A percentile compares a stretch with the other conserved stretches of the same genome.
Evolutionary conservation across 306 rosid genomes (phyloP).

Genomic region (Malus orientalis): DNA sequence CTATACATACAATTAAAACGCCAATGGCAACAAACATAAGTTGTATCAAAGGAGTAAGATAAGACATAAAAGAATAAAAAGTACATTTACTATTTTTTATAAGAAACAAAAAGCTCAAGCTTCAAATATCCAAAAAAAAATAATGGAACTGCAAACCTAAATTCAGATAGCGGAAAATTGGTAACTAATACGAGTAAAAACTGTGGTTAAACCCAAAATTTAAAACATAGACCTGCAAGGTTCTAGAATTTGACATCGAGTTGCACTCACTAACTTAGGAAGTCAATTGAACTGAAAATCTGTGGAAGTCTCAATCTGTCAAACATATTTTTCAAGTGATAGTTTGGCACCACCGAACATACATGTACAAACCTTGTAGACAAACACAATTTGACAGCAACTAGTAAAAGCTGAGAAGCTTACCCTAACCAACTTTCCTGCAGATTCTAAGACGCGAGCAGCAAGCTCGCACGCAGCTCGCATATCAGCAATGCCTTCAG

Average conservation of each 20-base stretch:
- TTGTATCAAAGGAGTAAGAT: background rate
- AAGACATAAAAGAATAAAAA: background rate
- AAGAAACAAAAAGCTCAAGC: background rate
- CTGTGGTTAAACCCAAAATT: background rate
- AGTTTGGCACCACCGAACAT: background rate
- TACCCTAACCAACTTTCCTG: slow-evolving; percentile 89
- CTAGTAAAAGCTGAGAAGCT: slow-evolving; percentile 21
- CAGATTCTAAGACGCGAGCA: slow-evolving; percentile 75
- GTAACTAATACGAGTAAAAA: too few species aligned
- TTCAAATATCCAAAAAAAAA: background rate
- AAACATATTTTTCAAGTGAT: background rate
- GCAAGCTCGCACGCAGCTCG: slow-evolving; percentile 92
- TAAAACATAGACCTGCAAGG: background rate
- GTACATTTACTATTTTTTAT: background rate
- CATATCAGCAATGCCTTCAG: slow-evolving; percentile 66
- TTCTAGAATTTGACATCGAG: background rate
- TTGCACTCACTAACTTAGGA: background rate
- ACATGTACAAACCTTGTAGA: background rate
- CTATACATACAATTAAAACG: slow-evolving; percentile 2
- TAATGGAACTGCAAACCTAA: background rate
- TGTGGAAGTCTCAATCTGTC: background rate
- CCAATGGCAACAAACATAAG: background rate
- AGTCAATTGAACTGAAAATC: background rate
- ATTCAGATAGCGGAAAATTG: background rate
- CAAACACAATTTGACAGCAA: background rate